Percentiles rank a stretch among this genome's conserved stretches.
Evolutionary conservation across 139 green algal genomes (phyloP).

Genomic region (Coccomyxa sp.): DNA sequence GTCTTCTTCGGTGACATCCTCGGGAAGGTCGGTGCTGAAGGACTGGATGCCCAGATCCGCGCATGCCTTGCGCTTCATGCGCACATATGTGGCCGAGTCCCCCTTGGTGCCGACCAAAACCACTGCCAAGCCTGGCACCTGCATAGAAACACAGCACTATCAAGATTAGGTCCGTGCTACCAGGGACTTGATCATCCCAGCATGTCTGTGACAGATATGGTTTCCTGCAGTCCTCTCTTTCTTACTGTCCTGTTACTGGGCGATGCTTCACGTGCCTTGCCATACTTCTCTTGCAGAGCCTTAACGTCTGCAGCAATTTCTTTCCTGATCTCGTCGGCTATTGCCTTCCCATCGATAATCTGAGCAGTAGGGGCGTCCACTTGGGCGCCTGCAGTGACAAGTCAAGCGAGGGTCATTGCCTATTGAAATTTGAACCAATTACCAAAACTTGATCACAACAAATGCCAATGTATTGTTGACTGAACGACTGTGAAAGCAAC

Average conservation of each 20-base stretch:
- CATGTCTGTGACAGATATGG: neutral
- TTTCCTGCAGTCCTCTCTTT: neutral
- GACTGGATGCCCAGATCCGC: slow-evolving; percentile 88
- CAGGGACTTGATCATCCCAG: neutral
- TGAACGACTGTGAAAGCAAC: neutral
- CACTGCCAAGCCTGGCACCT: slow-evolving; percentile 90
- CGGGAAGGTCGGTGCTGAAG: slow-evolving; percentile 83
- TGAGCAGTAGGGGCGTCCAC: neutral
- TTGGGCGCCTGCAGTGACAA: neutral
- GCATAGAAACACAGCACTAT: neutral
- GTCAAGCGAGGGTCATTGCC: neutral
- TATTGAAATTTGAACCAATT: neutral
- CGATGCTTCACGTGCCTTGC: slow-evolving; percentile 40
- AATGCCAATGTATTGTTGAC: neutral
- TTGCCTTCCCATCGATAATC: slow-evolving; percentile 85
- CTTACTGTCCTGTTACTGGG: neutral
- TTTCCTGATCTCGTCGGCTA: slow-evolving; percentile 64
- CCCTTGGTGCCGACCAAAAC: slow-evolving; percentile 93
- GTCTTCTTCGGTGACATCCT: slow-evolving; percentile 81
- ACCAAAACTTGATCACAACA: neutral
- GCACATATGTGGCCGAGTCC: slow-evolving; percentile 96
- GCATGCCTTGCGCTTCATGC: slow-evolving; percentile 92
- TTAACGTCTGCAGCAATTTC: slow-evolving; percentile 69
- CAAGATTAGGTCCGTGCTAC: no score
- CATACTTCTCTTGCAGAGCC: slow-evolving; percentile 48